Base-by-base conservation (phyloP, 257 asterid species). In the Solanum arcanum region DNA sequence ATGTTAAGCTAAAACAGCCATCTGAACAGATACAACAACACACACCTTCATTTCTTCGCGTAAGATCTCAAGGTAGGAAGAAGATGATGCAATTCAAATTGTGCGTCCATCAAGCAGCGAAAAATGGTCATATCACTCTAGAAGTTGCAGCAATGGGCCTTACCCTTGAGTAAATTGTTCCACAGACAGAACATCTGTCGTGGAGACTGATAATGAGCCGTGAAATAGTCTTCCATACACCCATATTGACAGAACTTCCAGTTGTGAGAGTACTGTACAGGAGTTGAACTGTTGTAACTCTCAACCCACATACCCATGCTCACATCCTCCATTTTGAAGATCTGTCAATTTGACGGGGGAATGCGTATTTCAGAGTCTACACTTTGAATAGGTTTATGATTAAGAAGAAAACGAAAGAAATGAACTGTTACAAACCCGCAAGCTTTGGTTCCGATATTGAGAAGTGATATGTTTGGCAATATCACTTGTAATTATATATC, bases 231-330 rank as follows among this genome's bases (percentile, higher is more conserved):
- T 87, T 93, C 95, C 95, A 93, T 91, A 91, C 99, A 97, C 10
- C 99, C 99, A 86, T 95, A 95, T 87, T 97, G 98, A 84, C 99
- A 97, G 59, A 93, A 97, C 84, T 94, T 97, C 98, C 96, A 93
- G 88, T 83, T 96, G 90, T 97, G 99, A 14, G 91, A 68, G 90
- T 97, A 96, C 83, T 92, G 95, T 8, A 96, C 98, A 39, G 83
- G 87, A 75, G 81, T 86, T 5, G 97, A 90, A 91, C 92, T 91
- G 93, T 94, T 96, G 94, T 93, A 94, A 87, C 91, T 94, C 92
- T 94, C 98, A 9, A 97, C 98, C 99, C 99, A 95, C 99, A 96
- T 94, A 87, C 99, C 99, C 99, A 97, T 96, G 93, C 99, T 97
- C 88, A 97, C 99, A 47, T 97, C 99, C 92, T 97, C 99, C 99